A percentile compares a stretch with the other conserved stretches of the same genome.
phyloP scores from a whole-genome alignment of 1,284 basidiomycete species.

The Fistulinella cinereoalba region DNA sequence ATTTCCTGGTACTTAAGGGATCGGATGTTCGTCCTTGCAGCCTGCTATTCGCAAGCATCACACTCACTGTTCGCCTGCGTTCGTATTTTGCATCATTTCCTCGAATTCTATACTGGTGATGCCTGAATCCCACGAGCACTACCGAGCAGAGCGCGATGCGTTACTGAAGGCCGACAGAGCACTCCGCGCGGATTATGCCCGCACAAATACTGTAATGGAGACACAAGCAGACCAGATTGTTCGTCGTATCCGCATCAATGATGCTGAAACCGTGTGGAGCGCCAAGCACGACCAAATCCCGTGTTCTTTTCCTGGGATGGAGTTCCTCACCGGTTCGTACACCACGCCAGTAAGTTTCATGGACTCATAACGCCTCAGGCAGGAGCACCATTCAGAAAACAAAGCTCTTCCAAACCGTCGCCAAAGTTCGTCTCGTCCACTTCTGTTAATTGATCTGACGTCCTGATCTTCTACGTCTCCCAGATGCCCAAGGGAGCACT shows the following conservation, averaged over 20 bases:
- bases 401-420: conserved; percentile 55
- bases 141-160: conserved; percentile 41
- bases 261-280: conserved; percentile 57
- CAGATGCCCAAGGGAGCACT: conserved; percentile 78
- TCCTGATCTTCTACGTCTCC: too few species aligned
- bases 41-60: too few species aligned
- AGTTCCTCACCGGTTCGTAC: conserved; percentile 60
- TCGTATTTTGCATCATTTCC: too few species aligned
- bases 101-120: background rate
- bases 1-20: too few species aligned
- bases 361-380: conserved; percentile 35
- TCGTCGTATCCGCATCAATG: conserved; percentile 50
- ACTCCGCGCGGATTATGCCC: conserved; percentile 39
- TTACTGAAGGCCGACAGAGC: conserved; percentile 53
- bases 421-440: conserved; percentile 42
- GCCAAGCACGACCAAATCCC: conserved; percentile 50
- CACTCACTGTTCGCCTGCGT: too few species aligned
- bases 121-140: conserved; percentile 32
- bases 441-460: background rate
- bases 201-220: conserved; percentile 40
- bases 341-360: background rate
- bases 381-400: conserved; percentile 55
- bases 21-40: too few species aligned
- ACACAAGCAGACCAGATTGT: conserved; percentile 53
- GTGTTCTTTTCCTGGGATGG: conserved; percentile 73